Evolutionary conservation across 768 basidiomycete genomes (phyloP).

Genomic region (Dioszegia aurantiaca): DNA sequence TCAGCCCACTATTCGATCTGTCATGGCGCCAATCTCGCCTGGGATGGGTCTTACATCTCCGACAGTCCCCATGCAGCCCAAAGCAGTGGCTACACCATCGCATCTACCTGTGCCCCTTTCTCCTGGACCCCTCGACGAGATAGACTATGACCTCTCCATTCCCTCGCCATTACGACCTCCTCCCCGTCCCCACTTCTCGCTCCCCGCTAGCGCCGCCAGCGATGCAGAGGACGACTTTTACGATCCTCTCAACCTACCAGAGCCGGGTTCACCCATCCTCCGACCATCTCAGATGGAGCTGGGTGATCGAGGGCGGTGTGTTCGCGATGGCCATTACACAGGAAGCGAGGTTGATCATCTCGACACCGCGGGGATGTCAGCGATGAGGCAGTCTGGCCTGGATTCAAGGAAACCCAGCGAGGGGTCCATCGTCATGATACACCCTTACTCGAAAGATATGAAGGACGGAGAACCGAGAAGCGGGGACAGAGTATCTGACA

Average conservation of each 20-base stretch:
- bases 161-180: slow-evolving; percentile 8
- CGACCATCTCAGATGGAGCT: not conserved
- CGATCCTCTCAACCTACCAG: not conserved
- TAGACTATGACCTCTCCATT: slow-evolving; percentile 7
- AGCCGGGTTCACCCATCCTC: slow-evolving; percentile 2
- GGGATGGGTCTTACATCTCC: too few species aligned
- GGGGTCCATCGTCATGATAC: slow-evolving; percentile 4
- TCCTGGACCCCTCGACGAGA: too few species aligned
- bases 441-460: not conserved
- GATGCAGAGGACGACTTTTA: slow-evolving; percentile 7
- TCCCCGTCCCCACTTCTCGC: slow-evolving; percentile 8
- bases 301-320: not conserved
- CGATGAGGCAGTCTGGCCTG: slow-evolving; percentile 1
- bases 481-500: too few species aligned
- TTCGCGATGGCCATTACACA: too few species aligned
- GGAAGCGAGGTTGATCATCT: not conserved
- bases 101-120: not conserved
- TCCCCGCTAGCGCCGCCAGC: slow-evolving; percentile 6
- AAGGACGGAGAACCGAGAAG: not conserved
- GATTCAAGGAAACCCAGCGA: slow-evolving; percentile 5
- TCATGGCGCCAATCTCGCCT: too few species aligned
- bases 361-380: not conserved
- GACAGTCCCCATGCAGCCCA: too few species aligned
- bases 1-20: not conserved
- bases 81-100: too few species aligned